Conservation (phyloP, 2,329 filamentous ascomycete genomes). For the Sporothrix luriei region DNA sequence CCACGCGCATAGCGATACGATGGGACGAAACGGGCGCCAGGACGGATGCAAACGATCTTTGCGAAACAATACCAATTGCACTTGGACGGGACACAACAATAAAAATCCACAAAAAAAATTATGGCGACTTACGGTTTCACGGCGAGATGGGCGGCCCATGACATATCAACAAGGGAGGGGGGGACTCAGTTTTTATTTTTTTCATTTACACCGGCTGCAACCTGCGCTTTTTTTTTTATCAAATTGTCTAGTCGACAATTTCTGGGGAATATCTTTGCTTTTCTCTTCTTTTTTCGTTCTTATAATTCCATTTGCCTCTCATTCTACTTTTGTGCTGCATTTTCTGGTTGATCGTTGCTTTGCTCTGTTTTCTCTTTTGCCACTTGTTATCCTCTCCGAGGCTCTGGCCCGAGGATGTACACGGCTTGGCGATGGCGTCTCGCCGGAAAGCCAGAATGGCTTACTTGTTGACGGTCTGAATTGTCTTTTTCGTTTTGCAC, state of each 20-base stretch:
- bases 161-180: conserved; percentile 18
- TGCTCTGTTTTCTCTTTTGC: background rate
- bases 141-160: background rate
- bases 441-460: background rate
- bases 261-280: background rate
- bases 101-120: conserved; percentile 10
- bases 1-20: conserved; percentile 13
- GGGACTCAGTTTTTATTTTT: background rate
- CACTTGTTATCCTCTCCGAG: background rate
- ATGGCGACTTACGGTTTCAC: background rate
- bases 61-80: conserved; percentile 14
- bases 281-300: background rate
- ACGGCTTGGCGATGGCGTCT: conserved; percentile 1
- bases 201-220: conserved; percentile 25
- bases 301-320: background rate
- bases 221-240: conserved; percentile 16
- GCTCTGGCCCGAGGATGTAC: background rate
- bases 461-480: background rate
- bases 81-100: background rate
- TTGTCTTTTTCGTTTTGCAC: background rate
- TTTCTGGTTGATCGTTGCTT: conserved; percentile 5
- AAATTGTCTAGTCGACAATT: conserved; percentile 28
- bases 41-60: conserved; percentile 8
- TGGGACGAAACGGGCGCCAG: conserved; percentile 17
- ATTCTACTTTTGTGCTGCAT: conserved; percentile 2